Evolutionary conservation across 306 rosid genomes (phyloP), one percentile per base, ranked within the genome.

Genomic region (Prunus fruticosa): DNA sequence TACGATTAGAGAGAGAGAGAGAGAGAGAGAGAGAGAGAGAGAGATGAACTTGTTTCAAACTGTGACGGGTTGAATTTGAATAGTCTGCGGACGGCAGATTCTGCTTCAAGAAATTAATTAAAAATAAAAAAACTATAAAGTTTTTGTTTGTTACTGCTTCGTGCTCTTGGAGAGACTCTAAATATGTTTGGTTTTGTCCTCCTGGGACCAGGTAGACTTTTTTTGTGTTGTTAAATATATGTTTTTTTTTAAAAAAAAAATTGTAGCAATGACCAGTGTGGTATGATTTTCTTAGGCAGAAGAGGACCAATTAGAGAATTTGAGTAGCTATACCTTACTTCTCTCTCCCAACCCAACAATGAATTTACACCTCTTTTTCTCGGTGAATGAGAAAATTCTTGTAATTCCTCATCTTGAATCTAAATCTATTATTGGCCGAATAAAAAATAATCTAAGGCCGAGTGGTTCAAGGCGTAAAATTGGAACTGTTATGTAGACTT

Each of bases 81-180:
- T 76, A 69, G 77, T 83, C 56, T 71, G 32, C 86, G 63, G 86
- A 91, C 97, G 92, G 96, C 97, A 83, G 62, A 65, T 77, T 53
- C 46, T 78, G 28, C 74, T 72, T 73, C 79, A 66, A 81, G 54
- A 47, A 64, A 67, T 71, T 61, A 64, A 67, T 71, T 61, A 73
- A 73, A 71, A 27, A 27, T 27, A 5, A 74, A 73, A 71, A 51
- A 77, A 62, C 76, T 20, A 50, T 54, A 5, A 32, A 65, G 76
- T 69, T 79, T 79, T 67, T 15, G 67, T 62, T 79, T 57, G 82
- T 75, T 71, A 56, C 82, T 73, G 81, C 60, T 57, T 80, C 54
- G 19, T 43, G 74, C 41, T 51, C 22, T 61, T 71, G 19, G 46
- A 73, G 50, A 60, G 68, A 27, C 20, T 22, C 67, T 14, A 61